A percentile compares a stretch with the other conserved stretches of the same genome.
Conservation (phyloP, 163 green algal species). For the Botryococcus braunii region DNA sequence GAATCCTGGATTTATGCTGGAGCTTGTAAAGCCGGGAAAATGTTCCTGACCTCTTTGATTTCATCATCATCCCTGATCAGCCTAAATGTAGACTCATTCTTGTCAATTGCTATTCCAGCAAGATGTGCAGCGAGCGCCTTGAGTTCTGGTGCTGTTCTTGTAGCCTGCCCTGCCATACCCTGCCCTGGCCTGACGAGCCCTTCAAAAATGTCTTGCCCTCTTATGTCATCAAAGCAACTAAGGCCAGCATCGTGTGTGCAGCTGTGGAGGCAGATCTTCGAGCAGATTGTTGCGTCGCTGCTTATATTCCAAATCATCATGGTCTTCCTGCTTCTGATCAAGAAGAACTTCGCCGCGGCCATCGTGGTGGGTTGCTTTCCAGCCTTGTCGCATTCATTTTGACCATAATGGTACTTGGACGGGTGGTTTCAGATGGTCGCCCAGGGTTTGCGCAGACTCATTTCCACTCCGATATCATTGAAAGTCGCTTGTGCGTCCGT, state of each 20-base stretch:
- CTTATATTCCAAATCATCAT: slow-evolving; percentile 49
- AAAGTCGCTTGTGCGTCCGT: no score
- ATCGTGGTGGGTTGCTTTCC: not conserved
- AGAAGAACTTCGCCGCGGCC: slow-evolving; percentile 28
- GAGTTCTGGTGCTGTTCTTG: not conserved
- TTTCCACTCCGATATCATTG: no score
- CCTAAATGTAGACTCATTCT: not conserved
- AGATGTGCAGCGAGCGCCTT: not conserved
- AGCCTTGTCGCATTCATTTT: not conserved
- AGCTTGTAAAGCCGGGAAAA: no score
- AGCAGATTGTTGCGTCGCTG: slow-evolving; percentile 47
- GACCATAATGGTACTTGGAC: not conserved
- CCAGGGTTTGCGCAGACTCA: no score
- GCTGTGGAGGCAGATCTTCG: slow-evolving; percentile 44
- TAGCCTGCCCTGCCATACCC: not conserved
- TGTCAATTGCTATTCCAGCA: not conserved
- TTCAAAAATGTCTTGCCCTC: not conserved
- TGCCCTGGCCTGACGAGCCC: not conserved
- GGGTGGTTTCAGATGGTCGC: slow-evolving; percentile 7
- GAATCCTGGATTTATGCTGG: no score
- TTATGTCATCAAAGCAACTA: no score
- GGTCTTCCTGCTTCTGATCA: slow-evolving; percentile 30
- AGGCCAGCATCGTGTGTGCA: no score
- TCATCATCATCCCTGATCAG: not conserved
- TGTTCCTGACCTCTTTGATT: no score